Conservation (phyloP, 2,329 filamentous ascomycete genomes). For the Neopestalotiopsis sp. region DNA sequence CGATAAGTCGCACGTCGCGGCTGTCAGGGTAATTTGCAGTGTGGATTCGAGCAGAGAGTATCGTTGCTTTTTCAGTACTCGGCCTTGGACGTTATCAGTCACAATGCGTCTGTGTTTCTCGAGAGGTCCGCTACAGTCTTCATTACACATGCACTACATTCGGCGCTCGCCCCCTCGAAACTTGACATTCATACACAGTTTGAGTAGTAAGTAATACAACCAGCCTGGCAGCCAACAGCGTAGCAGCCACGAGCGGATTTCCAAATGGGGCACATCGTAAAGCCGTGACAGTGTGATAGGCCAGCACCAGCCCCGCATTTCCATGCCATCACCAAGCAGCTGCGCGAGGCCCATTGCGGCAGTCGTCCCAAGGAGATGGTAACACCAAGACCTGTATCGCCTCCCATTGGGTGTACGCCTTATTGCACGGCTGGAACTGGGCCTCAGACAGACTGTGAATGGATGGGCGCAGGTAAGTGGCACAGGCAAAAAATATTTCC, state of each 20-base stretch:
- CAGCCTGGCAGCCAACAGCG: not conserved
- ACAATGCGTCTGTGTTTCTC: not conserved
- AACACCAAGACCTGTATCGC: not conserved
- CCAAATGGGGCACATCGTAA: not conserved
- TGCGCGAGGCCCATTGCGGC: not conserved
- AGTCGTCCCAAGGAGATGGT: not conserved
- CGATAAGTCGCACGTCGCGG: not conserved
- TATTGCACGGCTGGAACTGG: not conserved
- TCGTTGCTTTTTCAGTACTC: not conserved
- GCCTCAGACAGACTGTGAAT: not conserved
- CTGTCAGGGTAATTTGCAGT: not conserved
- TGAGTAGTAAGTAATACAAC: too few species aligned
- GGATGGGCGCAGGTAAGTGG: not conserved
- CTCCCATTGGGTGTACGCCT: not conserved
- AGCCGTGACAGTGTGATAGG: not conserved
- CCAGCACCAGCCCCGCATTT: not conserved
- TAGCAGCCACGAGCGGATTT: not conserved
- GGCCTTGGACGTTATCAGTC: not conserved
- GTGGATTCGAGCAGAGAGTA: not conserved
- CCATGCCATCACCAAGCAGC: not conserved
- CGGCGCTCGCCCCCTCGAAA: too few species aligned
- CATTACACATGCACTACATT: too few species aligned
- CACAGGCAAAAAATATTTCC: not conserved
- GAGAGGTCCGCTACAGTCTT: not conserved
- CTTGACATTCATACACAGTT: too few species aligned